Conservation (phyloP, 208 protist genomes). For the Willaertia magna region DNA sequence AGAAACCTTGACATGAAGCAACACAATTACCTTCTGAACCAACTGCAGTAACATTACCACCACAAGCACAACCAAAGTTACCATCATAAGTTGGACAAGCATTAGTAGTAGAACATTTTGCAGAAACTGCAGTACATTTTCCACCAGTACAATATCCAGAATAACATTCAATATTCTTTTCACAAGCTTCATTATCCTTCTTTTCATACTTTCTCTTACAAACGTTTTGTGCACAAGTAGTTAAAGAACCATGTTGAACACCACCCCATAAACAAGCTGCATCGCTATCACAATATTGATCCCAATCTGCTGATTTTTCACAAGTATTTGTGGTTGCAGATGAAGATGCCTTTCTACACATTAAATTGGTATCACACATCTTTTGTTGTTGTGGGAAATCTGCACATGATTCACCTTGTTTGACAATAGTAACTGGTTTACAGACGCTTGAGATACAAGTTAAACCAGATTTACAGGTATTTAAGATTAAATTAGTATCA, state of each 20-base stretch:
- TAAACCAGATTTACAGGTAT: background rate
- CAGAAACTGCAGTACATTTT: background rate
- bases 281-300: background rate
- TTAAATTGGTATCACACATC: background rate
- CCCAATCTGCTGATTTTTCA: background rate
- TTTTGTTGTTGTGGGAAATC: background rate
- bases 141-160: background rate
- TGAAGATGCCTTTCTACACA: background rate
- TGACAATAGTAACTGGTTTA: background rate
- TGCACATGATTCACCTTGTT: background rate
- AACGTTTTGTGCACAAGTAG: background rate
- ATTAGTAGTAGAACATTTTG: background rate
- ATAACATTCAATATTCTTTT: background rate
- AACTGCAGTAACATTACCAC: background rate
- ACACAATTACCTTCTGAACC: background rate
- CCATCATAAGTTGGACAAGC: background rate
- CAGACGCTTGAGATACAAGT: background rate
- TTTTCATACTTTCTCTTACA: background rate
- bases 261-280: too few relatives aligned
- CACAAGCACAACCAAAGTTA: background rate
- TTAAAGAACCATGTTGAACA: too few relatives aligned
- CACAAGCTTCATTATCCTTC: background rate
- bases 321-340: background rate
- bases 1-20: background rate
- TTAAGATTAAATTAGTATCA: too few relatives aligned